Percentiles rank a stretch among this genome's conserved stretches.
These are phyloP conservation scores for Plantago ovata DNA, from an alignment of 257 asterid species.

Conservation along the genomic window DNA sequence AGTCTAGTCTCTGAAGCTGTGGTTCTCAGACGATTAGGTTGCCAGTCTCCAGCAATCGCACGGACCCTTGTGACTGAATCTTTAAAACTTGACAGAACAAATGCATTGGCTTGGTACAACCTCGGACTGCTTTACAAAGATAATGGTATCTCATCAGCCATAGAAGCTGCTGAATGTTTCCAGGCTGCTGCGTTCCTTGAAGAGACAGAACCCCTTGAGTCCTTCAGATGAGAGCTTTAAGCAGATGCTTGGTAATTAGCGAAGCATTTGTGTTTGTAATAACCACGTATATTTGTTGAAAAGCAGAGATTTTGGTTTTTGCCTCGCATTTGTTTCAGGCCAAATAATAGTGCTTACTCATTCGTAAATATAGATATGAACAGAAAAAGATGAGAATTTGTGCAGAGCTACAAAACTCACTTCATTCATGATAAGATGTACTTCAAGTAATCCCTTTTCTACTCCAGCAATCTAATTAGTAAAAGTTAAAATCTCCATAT, in stretches of 20 bases:
- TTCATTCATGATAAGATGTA: no score
- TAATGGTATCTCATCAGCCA: slow-evolving; percentile 41
- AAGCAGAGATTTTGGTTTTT: neutral
- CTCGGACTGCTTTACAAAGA: slow-evolving; percentile 73
- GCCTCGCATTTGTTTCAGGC: no score
- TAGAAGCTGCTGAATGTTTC: slow-evolving; percentile 79
- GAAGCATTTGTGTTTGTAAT: slow-evolving; percentile 5
- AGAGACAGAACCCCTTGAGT: slow-evolving; percentile 80
- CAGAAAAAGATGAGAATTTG: no score
- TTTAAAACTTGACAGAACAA: slow-evolving; percentile 58
- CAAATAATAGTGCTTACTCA: no score
- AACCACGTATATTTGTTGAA: slow-evolving; percentile 4
- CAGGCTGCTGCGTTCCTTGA: slow-evolving; percentile 62
- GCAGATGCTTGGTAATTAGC: neutral
- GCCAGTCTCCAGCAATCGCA: slow-evolving; percentile 39
- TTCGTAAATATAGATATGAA: no score
- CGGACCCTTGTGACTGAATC: slow-evolving; percentile 77
- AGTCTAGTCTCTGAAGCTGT: slow-evolving; percentile 68
- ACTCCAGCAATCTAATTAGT: no score
- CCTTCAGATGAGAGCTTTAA: slow-evolving; percentile 49
- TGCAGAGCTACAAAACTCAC: no score
- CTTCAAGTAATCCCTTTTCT: no score
- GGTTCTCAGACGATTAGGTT: slow-evolving; percentile 44
- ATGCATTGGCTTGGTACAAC: slow-evolving; percentile 68
- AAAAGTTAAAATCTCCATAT: no score